These are phyloP conservation scores for Suhomyces coccinellae DNA, from an alignment of 1,139 yeast species.

Conservation along the genomic window DNA sequence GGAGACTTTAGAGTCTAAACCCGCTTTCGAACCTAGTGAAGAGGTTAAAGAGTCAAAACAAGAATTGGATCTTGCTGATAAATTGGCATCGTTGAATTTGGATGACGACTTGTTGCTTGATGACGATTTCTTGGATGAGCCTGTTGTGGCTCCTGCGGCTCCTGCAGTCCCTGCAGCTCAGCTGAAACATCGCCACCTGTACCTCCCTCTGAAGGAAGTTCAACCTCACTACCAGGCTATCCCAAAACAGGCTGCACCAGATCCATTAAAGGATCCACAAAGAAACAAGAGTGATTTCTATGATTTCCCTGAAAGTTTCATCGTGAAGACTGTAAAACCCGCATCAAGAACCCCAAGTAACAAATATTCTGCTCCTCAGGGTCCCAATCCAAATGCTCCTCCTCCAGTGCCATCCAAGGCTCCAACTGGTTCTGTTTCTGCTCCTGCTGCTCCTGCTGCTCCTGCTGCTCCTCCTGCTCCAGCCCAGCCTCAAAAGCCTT, in stretches of 20 bases:
- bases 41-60: not conserved
- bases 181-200: conserved; percentile 1
- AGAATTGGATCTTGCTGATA: conserved; percentile 6
- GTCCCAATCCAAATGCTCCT: conserved; percentile 7
- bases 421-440: not conserved
- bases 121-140: conserved; percentile 28
- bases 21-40: not conserved
- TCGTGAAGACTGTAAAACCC: conserved; percentile 42
- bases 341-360: conserved; percentile 29
- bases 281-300: conserved; percentile 66
- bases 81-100: conserved; percentile 36
- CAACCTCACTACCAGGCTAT: conserved; percentile 3
- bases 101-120: conserved; percentile 51
- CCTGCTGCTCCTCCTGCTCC: not conserved
- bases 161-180: not conserved
- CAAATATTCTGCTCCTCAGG: conserved; percentile 28
- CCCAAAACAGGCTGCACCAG: conserved; percentile 2
- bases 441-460: not conserved
- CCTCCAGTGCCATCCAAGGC: conserved; percentile 6
- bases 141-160: conserved; percentile 1
- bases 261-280: not conserved
- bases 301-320: conserved; percentile 70
- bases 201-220: conserved; percentile 1
- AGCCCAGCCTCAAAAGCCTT: conserved; percentile 17
- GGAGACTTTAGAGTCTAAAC: conserved; percentile 3